Conservation (phyloP, 139 green algal species). For the Chlorella ohadii region DNA sequence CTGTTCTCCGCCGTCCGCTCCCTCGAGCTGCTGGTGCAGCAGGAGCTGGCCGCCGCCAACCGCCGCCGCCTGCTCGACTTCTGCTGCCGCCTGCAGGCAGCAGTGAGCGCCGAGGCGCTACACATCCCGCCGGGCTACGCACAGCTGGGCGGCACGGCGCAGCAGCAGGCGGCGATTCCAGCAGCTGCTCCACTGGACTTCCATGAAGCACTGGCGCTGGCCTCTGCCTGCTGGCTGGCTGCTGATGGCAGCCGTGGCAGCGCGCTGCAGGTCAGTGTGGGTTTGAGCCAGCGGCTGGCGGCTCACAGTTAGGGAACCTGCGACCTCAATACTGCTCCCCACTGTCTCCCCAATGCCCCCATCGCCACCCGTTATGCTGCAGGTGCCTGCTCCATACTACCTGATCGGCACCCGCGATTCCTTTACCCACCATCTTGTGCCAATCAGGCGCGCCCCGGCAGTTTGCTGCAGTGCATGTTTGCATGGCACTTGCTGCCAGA, state of each 20-base stretch:
- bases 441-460: neutral
- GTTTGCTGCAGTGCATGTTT: no score
- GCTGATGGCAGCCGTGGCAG: neutral
- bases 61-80: conserved; percentile 28
- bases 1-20: conserved; percentile 44
- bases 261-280: conserved; percentile 4
- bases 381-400: conserved; percentile 70
- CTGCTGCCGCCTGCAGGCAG: conserved; percentile 4
- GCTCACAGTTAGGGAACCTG: no score
- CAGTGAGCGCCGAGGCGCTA: neutral
- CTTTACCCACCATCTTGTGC: conserved; percentile 65
- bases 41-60: conserved; percentile 22
- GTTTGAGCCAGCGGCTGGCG: no score
- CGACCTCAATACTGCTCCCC: no score
- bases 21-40: conserved; percentile 47
- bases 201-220: conserved; percentile 10
- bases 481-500: no score
- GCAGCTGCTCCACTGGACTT: neutral
- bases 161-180: neutral
- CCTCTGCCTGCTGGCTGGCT: conserved; percentile 16
- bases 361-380: no score
- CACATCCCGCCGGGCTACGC: neutral
- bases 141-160: neutral
- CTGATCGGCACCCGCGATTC: conserved; percentile 71
- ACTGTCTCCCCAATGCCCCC: no score